Conservation (phyloP, 768 basidiomycete species). For the Russula dissimulans region DNA sequence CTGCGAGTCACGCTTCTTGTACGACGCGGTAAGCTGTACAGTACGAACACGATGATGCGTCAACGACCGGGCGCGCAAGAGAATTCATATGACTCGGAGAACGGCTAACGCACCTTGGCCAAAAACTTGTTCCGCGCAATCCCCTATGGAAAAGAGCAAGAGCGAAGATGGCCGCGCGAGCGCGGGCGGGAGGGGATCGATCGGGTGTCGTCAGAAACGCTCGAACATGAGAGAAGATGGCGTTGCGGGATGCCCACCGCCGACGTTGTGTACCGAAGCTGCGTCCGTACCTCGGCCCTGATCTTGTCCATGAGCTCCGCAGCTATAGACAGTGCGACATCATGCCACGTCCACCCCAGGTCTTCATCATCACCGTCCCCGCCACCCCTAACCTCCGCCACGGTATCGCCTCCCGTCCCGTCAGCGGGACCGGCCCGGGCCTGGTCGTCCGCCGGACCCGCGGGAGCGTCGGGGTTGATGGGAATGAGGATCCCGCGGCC, state of each 20-base stretch:
- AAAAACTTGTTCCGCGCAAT: slow-evolving; percentile 91
- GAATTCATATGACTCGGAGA: not conserved
- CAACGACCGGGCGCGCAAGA: not conserved
- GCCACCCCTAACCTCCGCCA: not conserved
- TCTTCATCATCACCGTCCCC: slow-evolving; percentile 24
- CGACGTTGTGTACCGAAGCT: slow-evolving; percentile 88
- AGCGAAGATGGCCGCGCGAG: no score
- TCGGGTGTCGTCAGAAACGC: not conserved
- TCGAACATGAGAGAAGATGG: not conserved
- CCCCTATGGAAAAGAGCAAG: slow-evolving; percentile 39
- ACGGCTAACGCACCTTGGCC: slow-evolving; percentile 56
- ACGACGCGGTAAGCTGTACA: slow-evolving; percentile 73
- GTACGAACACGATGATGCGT: not conserved
- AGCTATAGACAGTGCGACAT: slow-evolving; percentile 81
- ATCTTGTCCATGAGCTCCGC: slow-evolving; percentile 79
- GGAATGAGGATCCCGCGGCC: slow-evolving; percentile 56
- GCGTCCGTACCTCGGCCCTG: slow-evolving; percentile 52
- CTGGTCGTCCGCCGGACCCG: no score
- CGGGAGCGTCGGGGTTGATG: slow-evolving; percentile 27
- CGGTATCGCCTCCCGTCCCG: not conserved
- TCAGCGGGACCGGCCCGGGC: not conserved
- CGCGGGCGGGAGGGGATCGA: not conserved
- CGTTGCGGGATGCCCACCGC: slow-evolving; percentile 47
- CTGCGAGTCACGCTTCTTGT: slow-evolving; percentile 85
- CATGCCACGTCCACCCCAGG: slow-evolving; percentile 66